A percentile compares a stretch with the other conserved stretches of the same genome.
Evolutionary conservation across 2,329 filamentous ascomycete genomes (phyloP).

Genomic region (Colletotrichum spinosum): DNA sequence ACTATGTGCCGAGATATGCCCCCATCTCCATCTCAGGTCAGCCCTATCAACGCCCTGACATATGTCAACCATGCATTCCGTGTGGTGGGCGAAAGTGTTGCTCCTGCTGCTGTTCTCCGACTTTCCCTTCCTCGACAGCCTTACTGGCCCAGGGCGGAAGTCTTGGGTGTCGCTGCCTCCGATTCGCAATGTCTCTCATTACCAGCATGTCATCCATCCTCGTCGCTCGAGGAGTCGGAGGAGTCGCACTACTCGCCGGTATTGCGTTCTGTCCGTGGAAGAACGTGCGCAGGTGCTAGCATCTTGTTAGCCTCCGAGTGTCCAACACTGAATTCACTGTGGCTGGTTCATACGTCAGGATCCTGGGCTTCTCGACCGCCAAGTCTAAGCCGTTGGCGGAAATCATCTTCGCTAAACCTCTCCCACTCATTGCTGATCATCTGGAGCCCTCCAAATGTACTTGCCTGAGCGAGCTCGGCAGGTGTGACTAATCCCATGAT

Average conservation of each 20-base stretch:
- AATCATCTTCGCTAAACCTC: slow-evolving; percentile 42
- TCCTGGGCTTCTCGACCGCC: slow-evolving; percentile 41
- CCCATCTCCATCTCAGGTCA: not conserved
- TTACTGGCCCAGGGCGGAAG: slow-evolving; percentile 49
- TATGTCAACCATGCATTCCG: slow-evolving; percentile 11
- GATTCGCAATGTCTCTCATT: slow-evolving; percentile 47
- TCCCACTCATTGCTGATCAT: slow-evolving; percentile 42
- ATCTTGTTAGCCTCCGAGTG: no score
- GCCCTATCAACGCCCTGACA: slow-evolving; percentile 1
- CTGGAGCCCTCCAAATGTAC: slow-evolving; percentile 42
- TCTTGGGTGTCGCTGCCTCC: slow-evolving; percentile 33
- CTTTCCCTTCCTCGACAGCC: slow-evolving; percentile 38
- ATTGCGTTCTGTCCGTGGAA: slow-evolving; percentile 41
- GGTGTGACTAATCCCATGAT: slow-evolving; percentile 43
- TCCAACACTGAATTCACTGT: no score
- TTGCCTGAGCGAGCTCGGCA: slow-evolving; percentile 44
- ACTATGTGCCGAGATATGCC: slow-evolving; percentile 1
- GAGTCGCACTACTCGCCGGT: slow-evolving; percentile 6
- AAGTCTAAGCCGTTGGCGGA: slow-evolving; percentile 40
- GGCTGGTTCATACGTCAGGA: slow-evolving; percentile 46
- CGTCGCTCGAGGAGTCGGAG: not conserved
- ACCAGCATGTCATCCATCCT: slow-evolving; percentile 40
- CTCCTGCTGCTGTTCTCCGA: slow-evolving; percentile 9
- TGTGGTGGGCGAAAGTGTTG: not conserved
- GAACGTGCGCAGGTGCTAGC: slow-evolving; percentile 47